Conservation (phyloP, 257 asterid species). For the Osmanthus fragrans region DNA sequence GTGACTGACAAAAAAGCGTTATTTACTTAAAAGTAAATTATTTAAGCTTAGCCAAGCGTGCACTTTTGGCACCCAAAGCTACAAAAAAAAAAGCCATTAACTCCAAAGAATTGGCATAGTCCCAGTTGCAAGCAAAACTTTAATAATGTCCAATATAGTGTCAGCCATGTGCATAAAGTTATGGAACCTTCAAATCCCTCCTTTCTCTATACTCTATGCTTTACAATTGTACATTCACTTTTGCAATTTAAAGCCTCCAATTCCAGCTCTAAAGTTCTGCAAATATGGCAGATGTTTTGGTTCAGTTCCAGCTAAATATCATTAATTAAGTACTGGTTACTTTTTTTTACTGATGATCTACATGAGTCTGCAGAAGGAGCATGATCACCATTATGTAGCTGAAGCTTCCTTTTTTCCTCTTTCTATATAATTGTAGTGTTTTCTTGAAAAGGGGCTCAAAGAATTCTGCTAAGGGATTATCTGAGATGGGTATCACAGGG, state of each 20-base stretch:
- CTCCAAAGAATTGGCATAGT: conserved; percentile 18
- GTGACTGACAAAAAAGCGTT: too few relatives aligned
- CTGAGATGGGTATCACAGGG: conserved; percentile 43
- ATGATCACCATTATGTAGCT: conserved; percentile 18
- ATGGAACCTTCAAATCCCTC: conserved; percentile 25
- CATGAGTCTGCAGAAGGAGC: neutral
- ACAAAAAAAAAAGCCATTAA: neutral
- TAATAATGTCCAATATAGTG: conserved; percentile 30
- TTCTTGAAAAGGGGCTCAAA: neutral
- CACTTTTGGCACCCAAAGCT: neutral
- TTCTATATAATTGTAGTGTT: conserved; percentile 5
- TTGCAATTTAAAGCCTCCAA: conserved; percentile 23
- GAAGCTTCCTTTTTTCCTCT: neutral
- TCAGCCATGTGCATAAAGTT: conserved; percentile 52
- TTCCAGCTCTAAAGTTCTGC: conserved; percentile 51
- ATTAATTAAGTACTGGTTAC: neutral
- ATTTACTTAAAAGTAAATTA: too few relatives aligned
- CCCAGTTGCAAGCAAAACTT: conserved; percentile 46
- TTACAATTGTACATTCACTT: conserved; percentile 40
- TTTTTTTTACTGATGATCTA: conserved; percentile 4
- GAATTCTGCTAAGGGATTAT: conserved; percentile 22
- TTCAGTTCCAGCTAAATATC: conserved; percentile 23
- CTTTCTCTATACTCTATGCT: conserved; percentile 17
- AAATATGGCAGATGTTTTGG: conserved; percentile 9
- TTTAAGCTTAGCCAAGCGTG: neutral